Conservation (phyloP, 345 rosid species). For the Eucalyptus fibrosa region DNA sequence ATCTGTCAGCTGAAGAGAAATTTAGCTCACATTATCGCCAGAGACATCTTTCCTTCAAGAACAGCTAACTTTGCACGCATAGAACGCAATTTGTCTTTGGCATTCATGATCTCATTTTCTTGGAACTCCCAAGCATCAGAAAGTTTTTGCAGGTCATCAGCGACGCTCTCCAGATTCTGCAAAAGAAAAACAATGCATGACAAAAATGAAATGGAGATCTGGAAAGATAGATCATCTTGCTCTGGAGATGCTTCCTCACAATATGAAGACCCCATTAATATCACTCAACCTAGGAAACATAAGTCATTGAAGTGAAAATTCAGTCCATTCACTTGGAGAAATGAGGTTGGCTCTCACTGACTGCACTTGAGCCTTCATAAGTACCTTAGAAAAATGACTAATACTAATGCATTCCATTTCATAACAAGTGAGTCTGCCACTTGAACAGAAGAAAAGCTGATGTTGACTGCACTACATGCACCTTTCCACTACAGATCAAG, state of each 20-base stretch:
- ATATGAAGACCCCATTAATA: background rate
- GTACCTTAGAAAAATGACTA: background rate
- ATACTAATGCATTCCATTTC: background rate
- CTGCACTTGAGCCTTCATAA: background rate
- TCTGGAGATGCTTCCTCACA: background rate
- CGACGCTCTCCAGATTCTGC: conserved; percentile 20
- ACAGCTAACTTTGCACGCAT: conserved; percentile 72
- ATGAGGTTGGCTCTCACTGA: background rate
- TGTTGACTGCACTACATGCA: background rate
- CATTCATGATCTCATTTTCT: conserved; percentile 62
- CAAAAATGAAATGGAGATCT: background rate
- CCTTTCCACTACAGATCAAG: background rate
- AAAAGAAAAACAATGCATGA: background rate
- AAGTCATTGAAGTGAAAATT: background rate
- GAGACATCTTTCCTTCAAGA: conserved; percentile 86
- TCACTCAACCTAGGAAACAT: background rate
- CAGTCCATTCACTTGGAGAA: background rate
- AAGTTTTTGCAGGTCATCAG: conserved; percentile 31
- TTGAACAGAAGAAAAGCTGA: background rate
- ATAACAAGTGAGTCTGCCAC: background rate
- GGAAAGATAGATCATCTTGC: background rate
- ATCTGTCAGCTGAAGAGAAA: background rate
- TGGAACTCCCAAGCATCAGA: conserved; percentile 85
- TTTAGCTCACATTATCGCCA: conserved; percentile 45
- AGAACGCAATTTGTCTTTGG: conserved; percentile 63